A percentile compares a stretch with the other conserved stretches of the same genome.
Evolutionary conservation across 2,329 filamentous ascomycete species (phyloP).

Genomic region (Sclerotinia minor): DNA sequence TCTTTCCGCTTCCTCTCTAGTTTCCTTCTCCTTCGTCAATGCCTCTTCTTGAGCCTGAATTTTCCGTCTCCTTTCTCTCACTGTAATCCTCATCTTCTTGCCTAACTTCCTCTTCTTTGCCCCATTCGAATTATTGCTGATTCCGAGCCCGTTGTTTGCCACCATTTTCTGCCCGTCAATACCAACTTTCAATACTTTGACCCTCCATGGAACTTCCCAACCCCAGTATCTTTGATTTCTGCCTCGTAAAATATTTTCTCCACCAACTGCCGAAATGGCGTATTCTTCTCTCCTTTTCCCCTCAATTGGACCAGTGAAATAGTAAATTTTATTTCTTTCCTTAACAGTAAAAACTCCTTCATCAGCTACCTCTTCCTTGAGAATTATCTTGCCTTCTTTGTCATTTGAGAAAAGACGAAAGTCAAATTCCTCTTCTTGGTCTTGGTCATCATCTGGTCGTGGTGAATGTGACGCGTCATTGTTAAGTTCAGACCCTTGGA

Average conservation of each 20-base stretch:
- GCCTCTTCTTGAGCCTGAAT: constrained; percentile 43
- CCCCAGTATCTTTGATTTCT: constrained; percentile 55
- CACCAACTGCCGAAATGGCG: constrained; percentile 51
- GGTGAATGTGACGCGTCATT: constrained; percentile 32
- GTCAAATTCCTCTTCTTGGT: constrained; percentile 48
- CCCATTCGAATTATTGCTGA: constrained; percentile 19
- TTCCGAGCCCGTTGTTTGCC: constrained; percentile 27
- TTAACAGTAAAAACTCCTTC: constrained; percentile 46
- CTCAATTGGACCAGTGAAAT: constrained; percentile 48
- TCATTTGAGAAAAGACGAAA: constrained; percentile 56
- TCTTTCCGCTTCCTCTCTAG: constrained; percentile 57
- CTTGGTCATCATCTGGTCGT: constrained; percentile 16
- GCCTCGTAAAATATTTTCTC: constrained; percentile 51
- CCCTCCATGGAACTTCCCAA: constrained; percentile 61
- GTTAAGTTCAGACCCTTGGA: constrained; percentile 27
- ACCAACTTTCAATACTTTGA: constrained; percentile 47
- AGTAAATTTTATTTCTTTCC: constrained; percentile 51
- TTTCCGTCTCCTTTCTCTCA: constrained; percentile 47
- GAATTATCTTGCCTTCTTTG: constrained; percentile 48
- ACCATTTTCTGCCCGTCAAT: constrained; percentile 34
- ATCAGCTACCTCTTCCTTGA: constrained; percentile 46
- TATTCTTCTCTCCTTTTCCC: constrained; percentile 46
- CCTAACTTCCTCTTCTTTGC: constrained; percentile 50
- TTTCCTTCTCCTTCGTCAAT: constrained; percentile 45
- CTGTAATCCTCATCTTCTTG: constrained; percentile 58